Conservation (phyloP, 148 eudicot genomes). For the Fagopyrum homotropicum region DNA sequence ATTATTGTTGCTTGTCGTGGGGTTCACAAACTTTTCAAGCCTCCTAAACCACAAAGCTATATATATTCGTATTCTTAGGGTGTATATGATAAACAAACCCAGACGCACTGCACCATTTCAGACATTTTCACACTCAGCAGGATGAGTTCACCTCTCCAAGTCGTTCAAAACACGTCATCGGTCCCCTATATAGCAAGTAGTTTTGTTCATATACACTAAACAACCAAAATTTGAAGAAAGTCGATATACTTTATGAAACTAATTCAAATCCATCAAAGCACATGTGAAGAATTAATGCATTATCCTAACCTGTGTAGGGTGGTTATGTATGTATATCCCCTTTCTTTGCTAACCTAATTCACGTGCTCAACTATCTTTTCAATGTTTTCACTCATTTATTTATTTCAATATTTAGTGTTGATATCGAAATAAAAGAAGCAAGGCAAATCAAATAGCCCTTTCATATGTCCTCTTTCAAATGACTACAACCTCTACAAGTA, state of each 20-base stretch:
- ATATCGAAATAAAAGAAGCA: background rate
- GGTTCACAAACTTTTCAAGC: background rate
- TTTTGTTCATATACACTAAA: background rate
- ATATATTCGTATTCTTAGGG: background rate
- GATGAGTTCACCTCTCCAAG: background rate
- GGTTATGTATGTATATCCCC: background rate
- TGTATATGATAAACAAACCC: background rate
- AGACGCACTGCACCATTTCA: too few relatives aligned
- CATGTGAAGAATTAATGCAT: conserved; percentile 3
- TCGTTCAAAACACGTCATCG: background rate
- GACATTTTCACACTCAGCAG: too few relatives aligned
- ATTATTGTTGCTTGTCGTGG: conserved; percentile 8
- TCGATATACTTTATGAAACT: background rate
- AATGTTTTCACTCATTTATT: background rate
- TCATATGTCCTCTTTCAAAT: conserved; percentile 6
- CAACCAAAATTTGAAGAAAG: background rate
- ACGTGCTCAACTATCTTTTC: background rate
- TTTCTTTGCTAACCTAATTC: background rate
- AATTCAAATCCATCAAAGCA: background rate
- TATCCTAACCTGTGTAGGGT: background rate
- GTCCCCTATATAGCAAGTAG: background rate
- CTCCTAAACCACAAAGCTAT: background rate
- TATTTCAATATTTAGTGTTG: background rate
- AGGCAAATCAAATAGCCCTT: background rate
- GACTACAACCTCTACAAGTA: background rate